Evolutionary conservation across 2,329 filamentous ascomycete species (phyloP), one percentile per base, ranked within the genome.

Genomic region (Clarireedia monteithiana): DNA sequence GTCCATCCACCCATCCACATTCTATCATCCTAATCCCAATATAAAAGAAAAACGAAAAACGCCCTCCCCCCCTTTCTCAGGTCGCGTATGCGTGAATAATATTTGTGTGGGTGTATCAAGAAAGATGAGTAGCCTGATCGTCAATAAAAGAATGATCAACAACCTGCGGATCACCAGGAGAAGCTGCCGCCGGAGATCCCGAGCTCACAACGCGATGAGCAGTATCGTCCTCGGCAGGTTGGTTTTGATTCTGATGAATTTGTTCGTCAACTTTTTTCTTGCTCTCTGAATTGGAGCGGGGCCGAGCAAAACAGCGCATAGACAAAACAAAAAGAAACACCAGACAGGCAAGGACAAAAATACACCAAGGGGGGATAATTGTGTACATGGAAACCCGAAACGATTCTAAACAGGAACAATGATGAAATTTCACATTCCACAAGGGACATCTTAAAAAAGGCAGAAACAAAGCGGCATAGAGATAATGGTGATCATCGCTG

Each of bases 401-500:
- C 45, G 60, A 50, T 53, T 62, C 60, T 61, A 62, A 63, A 60
- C 55, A 48, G 48, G 56, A 53, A 20, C 10, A 45, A 45, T 53
- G 60, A 59, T 59, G 60, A 62, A 60, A 39, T 45, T 34, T 15
- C 20, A 54, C 46, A 53, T 27, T 36, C 39, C 26, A 47, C 38
- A 30, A 45, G 46, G 49, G 56, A 51, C 60, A 60, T 57, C 61
- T 58, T 60, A 50, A 60, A 63, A 64, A 50, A 30, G 10, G 10
- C 53, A 59, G 62, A 59, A 67, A 66, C 49, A 58, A 64, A 67
- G 63, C 56, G 61, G 62, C 58, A 64, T 62, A 65, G 57, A 62
- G 58, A 58, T 50, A 63, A 57, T 49, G 51, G 60, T 55, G 63
- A 66, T 70, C 64, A 70, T 66, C 68, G 68, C 64, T 70, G 67